These are phyloP conservation scores for Petunia secreta DNA, from an alignment of 257 asterid species.

Conservation along the genomic window DNA sequence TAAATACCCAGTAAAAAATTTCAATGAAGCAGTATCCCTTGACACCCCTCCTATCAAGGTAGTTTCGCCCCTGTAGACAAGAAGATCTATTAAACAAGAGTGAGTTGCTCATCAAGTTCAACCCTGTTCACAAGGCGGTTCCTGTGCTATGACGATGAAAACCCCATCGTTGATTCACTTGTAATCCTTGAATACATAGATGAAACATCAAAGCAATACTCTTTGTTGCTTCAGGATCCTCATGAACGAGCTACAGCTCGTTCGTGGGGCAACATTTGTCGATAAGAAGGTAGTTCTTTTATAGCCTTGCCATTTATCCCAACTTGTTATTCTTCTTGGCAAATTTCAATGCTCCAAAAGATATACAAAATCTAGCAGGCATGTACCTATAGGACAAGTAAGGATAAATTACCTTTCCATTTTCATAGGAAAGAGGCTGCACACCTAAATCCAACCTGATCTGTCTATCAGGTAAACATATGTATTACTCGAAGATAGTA, in stretches of 20 bases:
- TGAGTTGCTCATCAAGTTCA: conserved; percentile 45
- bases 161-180: conserved; percentile 44
- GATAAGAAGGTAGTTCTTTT: conserved; percentile 49
- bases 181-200: conserved; percentile 54
- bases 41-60: too few species aligned
- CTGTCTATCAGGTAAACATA: neutral
- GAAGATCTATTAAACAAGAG: conserved; percentile 49
- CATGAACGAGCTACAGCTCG: conserved; percentile 48
- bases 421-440: neutral
- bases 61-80: too few species aligned
- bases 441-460: neutral
- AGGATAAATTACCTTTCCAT: neutral
- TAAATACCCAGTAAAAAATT: too few species aligned
- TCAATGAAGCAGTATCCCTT: too few species aligned
- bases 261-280: conserved; percentile 55
- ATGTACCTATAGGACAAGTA: neutral
- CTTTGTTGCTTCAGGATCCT: conserved; percentile 48
- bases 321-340: neutral
- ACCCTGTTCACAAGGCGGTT: conserved; percentile 55
- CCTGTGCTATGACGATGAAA: conserved; percentile 47
- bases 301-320: neutral
- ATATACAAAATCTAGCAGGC: neutral
- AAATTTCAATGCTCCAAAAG: neutral
- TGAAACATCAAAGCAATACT: conserved; percentile 43
- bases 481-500: neutral